phyloP scores from a whole-genome alignment of 2,329 filamentous ascomycete species.

The Echinosphaeria canescens region DNA sequence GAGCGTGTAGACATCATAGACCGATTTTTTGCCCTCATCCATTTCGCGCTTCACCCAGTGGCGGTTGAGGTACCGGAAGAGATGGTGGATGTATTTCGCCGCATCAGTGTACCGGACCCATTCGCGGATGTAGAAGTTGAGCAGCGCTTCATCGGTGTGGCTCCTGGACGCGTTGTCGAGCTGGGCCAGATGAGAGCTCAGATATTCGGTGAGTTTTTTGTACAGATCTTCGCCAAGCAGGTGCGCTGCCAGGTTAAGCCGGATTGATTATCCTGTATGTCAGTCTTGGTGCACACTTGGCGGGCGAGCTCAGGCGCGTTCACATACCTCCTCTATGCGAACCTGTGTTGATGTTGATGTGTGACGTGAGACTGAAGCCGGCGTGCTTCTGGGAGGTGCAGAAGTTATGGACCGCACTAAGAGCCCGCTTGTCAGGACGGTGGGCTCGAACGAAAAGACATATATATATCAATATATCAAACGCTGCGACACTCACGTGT shows the following conservation, averaged over 20 bases:
- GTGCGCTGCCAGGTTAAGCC: slow-evolving; percentile 37
- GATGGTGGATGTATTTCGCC: slow-evolving; percentile 91
- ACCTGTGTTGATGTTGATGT: slow-evolving; percentile 3
- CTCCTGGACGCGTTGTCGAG: slow-evolving; percentile 53
- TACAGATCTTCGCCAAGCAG: slow-evolving; percentile 92
- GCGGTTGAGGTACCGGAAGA: slow-evolving; percentile 89
- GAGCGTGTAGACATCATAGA: slow-evolving; percentile 94
- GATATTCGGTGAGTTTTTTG: slow-evolving; percentile 71
- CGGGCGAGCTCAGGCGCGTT: neutral
- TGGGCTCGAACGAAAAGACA: slow-evolving; percentile 16
- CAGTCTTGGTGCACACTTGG: neutral
- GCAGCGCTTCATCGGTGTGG: slow-evolving; percentile 74
- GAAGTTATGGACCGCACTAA: slow-evolving; percentile 87
- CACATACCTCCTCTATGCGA: slow-evolving; percentile 6
- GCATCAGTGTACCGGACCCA: slow-evolving; percentile 93
- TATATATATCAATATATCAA: neutral
- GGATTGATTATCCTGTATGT: slow-evolving; percentile 1
- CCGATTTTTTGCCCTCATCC: slow-evolving; percentile 95
- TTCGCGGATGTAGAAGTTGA: slow-evolving; percentile 88
- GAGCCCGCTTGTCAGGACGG: no score
- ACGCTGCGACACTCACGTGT: slow-evolving; percentile 38
- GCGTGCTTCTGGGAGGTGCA: slow-evolving; percentile 95
- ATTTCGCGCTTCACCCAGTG: slow-evolving; percentile 99
- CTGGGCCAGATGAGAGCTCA: slow-evolving; percentile 51
- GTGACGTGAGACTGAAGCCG: slow-evolving; percentile 24